A percentile compares a stretch with the other conserved stretches of the same genome.
Conservation (phyloP, 352 stramenopile species). For the Phytophthora rubi region DNA sequence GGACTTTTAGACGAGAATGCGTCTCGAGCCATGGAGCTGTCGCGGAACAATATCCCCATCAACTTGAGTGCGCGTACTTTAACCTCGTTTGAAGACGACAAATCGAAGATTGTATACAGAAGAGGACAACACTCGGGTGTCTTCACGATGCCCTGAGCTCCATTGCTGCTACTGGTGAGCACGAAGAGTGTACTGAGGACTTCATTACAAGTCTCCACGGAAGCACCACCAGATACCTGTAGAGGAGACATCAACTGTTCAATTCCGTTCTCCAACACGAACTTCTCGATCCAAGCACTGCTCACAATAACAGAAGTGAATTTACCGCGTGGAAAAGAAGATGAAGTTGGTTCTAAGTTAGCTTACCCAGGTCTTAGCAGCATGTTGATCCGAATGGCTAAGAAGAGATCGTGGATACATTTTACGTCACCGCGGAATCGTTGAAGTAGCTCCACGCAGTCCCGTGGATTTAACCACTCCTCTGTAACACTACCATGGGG, state of each 20-base stretch:
- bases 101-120: constrained; percentile 40
- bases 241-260: constrained; percentile 48
- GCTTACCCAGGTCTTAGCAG: constrained; percentile 54
- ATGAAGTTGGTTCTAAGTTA: neutral
- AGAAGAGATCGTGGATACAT: constrained; percentile 56
- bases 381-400: constrained; percentile 70
- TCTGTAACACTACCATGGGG: constrained; percentile 36
- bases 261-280: constrained; percentile 53
- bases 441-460: constrained; percentile 59
- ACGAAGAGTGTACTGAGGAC: constrained; percentile 60
- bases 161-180: constrained; percentile 43
- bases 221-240: constrained; percentile 28
- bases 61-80: constrained; percentile 37
- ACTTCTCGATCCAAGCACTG: constrained; percentile 66
- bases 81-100: constrained; percentile 21
- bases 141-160: constrained; percentile 40
- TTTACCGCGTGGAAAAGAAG: neutral
- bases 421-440: constrained; percentile 45
- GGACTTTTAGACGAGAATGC: constrained; percentile 26
- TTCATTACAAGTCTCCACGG: constrained; percentile 40
- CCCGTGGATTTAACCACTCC: constrained; percentile 56
- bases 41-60: constrained; percentile 38
- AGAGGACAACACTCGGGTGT: constrained; percentile 37
- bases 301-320: constrained; percentile 5
- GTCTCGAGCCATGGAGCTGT: constrained; percentile 34